A percentile compares a stretch with the other conserved stretches of the same genome.
These are phyloP conservation scores for Phyllostachys edulis DNA, from an alignment of 176 grass and related monocot species.

Conservation along the genomic window DNA sequence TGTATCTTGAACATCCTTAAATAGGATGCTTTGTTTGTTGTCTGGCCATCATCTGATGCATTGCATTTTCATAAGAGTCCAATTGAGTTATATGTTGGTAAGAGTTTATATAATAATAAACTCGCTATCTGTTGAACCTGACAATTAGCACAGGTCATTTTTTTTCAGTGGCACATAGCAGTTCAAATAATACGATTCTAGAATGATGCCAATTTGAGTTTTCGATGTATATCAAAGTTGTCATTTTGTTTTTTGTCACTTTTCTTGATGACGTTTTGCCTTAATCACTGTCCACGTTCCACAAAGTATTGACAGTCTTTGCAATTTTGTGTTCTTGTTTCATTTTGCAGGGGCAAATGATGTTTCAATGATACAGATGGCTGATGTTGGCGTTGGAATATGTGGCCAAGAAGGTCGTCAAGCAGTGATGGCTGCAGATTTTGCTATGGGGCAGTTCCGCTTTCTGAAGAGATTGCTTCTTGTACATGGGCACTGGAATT, in stretches of 20 bases:
- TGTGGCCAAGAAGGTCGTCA: constrained; percentile 99
- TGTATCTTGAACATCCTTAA: not conserved
- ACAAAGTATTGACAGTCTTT: not conserved
- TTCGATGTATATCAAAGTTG: not conserved
- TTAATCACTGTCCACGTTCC: not conserved
- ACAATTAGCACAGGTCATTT: constrained; percentile 6
- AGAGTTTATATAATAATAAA: not conserved
- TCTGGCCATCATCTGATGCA: constrained; percentile 8
- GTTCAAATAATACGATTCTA: constrained; percentile 14
- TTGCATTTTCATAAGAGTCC: constrained; percentile 6
- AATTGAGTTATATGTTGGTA: not conserved
- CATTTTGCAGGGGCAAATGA: constrained; percentile 88
- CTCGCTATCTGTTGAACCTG: not conserved
- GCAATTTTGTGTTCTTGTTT: constrained; percentile 17
- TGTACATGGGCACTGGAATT: constrained; percentile 99
- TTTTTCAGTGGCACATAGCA: not conserved
- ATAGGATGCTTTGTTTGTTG: constrained; percentile 13
- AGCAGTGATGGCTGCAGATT: constrained; percentile 99
- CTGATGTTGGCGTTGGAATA: constrained; percentile 98
- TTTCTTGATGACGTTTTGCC: not conserved
- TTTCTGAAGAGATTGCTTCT: constrained; percentile 99
- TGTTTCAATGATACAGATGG: constrained; percentile 99
- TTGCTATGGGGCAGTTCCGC: constrained; percentile 98
- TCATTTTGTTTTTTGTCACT: not conserved
- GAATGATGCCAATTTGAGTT: not conserved